Evolutionary conservation across 176 grass and related monocot genomes (phyloP).

Genomic region (maize (Zea mays)): DNA sequence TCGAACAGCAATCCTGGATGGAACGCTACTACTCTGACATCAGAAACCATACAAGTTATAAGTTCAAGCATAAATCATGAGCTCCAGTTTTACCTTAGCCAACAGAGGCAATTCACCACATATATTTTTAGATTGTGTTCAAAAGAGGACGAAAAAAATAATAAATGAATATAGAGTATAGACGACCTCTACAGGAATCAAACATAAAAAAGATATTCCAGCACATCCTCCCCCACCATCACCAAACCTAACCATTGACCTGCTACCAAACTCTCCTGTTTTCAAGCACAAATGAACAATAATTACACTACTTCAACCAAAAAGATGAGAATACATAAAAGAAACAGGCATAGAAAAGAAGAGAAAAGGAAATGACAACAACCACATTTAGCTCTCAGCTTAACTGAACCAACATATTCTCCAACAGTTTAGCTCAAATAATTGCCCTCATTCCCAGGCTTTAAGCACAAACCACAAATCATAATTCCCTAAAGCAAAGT

Average conservation of each 20-base stretch:
- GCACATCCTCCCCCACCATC: conserved; percentile 40
- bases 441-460: conserved; percentile 10
- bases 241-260: conserved; percentile 43
- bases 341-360: conserved; percentile 26
- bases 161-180: conserved; percentile 21
- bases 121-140: not conserved
- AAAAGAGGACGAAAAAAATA: conserved; percentile 3
- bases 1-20: not conserved
- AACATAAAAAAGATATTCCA: conserved; percentile 41
- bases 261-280: conserved; percentile 43
- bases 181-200: conserved; percentile 30
- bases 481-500: conserved; percentile 6
- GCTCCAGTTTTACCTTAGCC: conserved; percentile 17
- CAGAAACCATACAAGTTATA: not conserved
- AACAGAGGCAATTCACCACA: not conserved
- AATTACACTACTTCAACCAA: conserved; percentile 40
- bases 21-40: not conserved
- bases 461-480: conserved; percentile 21
- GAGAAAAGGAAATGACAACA: conserved; percentile 51
- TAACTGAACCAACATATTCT: conserved; percentile 40
- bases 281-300: conserved; percentile 34
- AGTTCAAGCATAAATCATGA: conserved; percentile 32
- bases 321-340: conserved; percentile 11
- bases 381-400: conserved; percentile 35
- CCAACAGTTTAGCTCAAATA: conserved; percentile 35